Evolutionary conservation across 768 basidiomycete species (phyloP).

Genomic region (Tulasnella calospora): DNA sequence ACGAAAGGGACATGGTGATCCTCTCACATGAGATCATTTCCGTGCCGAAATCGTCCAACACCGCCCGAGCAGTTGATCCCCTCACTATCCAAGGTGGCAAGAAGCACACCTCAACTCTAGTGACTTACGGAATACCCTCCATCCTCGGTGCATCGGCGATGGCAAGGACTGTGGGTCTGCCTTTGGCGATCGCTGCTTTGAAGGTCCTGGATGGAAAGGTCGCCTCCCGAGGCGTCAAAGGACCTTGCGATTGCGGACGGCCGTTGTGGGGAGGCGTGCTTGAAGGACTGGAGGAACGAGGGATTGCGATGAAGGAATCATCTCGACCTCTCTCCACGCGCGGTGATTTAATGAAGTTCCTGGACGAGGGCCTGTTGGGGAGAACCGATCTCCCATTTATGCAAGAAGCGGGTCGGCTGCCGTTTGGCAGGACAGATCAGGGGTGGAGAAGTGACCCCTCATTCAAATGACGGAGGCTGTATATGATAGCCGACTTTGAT

Average conservation of each 20-base stretch:
- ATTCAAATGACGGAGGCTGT: neutral
- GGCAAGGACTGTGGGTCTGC: slow-evolving; percentile 85
- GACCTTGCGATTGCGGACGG: slow-evolving; percentile 50
- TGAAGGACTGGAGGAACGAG: slow-evolving; percentile 48
- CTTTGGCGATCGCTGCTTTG: slow-evolving; percentile 77
- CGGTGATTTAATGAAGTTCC: neutral
- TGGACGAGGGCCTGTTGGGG: neutral
- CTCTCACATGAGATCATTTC: slow-evolving; percentile 78
- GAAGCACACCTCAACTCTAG: slow-evolving; percentile 57
- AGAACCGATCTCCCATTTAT: neutral
- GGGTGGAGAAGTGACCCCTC: neutral
- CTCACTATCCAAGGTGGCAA: slow-evolving; percentile 13
- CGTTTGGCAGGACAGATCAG: neutral
- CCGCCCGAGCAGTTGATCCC: slow-evolving; percentile 27
- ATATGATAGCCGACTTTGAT: too few relatives aligned
- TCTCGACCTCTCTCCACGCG: neutral
- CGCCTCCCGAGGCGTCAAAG: slow-evolving; percentile 56
- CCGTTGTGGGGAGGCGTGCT: slow-evolving; percentile 62
- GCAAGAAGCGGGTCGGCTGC: neutral
- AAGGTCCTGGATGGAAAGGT: slow-evolving; percentile 59
- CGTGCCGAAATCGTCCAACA: slow-evolving; percentile 22
- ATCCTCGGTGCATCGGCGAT: slow-evolving; percentile 60
- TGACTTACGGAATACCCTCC: slow-evolving; percentile 52
- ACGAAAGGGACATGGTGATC: slow-evolving; percentile 82
- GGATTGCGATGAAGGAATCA: slow-evolving; percentile 37